These are phyloP conservation scores for Hibiscus tridactylites DNA, from an alignment of 345 rosid species.

Conservation along the genomic window DNA sequence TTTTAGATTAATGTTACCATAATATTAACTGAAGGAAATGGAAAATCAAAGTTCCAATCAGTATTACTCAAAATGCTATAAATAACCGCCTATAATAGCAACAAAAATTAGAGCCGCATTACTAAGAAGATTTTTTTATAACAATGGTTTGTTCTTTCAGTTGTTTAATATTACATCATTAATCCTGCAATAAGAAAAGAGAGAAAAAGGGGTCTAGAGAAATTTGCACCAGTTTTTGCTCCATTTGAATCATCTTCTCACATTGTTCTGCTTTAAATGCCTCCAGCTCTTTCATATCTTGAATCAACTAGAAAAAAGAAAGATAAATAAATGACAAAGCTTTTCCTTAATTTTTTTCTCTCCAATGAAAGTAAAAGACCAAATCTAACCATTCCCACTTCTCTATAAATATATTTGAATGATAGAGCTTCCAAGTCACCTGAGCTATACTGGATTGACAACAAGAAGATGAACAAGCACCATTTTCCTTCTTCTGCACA, in stretches of 20 bases:
- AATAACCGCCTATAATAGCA: not conserved
- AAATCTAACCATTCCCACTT: not conserved
- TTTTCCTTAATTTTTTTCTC: not conserved
- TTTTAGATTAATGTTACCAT: too few species aligned
- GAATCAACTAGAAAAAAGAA: conserved; percentile 37
- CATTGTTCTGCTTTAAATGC: conserved; percentile 37
- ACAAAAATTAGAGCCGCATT: not conserved
- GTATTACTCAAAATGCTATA: not conserved
- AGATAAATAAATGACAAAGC: not conserved
- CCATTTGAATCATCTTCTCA: conserved; percentile 43
- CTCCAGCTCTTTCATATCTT: conserved; percentile 49
- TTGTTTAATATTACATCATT: not conserved
- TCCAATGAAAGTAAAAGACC: not conserved
- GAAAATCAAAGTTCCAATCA: not conserved
- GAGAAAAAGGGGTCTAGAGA: not conserved
- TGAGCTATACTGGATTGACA: conserved; percentile 25
- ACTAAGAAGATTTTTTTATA: not conserved
- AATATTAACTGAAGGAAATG: too few species aligned
- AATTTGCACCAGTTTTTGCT: conserved; percentile 59
- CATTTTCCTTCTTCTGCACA: conserved; percentile 20
- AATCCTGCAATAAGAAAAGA: not conserved
- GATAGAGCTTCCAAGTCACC: conserved; percentile 29
- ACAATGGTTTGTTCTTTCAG: not conserved
- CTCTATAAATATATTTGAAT: not conserved
- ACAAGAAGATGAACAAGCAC: conserved; percentile 26